Evolutionary conservation across 2,329 filamentous ascomycete genomes (phyloP).

Genomic region (Lachnellula cervina): DNA sequence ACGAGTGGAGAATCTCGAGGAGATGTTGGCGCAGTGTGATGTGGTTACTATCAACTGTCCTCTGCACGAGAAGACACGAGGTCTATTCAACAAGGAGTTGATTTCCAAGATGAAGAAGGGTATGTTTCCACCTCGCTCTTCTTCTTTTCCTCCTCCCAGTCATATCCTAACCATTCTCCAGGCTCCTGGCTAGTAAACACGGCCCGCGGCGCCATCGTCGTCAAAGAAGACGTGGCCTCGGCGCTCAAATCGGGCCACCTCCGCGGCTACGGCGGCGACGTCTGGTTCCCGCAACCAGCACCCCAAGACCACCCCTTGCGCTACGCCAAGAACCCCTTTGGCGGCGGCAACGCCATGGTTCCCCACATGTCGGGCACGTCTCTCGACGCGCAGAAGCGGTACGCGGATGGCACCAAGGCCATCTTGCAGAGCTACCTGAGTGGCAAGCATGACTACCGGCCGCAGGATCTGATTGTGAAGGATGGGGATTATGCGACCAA

Average conservation of each 20-base stretch:
- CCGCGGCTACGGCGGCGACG: slow-evolving; percentile 80
- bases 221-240: slow-evolving; percentile 97
- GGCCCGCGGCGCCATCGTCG: slow-evolving; percentile 95
- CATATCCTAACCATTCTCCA: slow-evolving; percentile 37
- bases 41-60: slow-evolving; percentile 99
- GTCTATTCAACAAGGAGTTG: slow-evolving; percentile 97
- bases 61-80: slow-evolving; percentile 94
- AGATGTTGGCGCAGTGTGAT: slow-evolving; percentile 90
- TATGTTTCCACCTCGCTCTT: slow-evolving; percentile 47
- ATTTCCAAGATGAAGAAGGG: slow-evolving; percentile 99
- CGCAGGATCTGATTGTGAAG: slow-evolving; percentile 86
- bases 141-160: slow-evolving; percentile 57
- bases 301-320: slow-evolving; percentile 90
- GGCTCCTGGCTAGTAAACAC: slow-evolving; percentile 98
- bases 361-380: slow-evolving; percentile 98
- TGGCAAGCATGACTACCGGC: slow-evolving; percentile 80
- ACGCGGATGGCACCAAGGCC: slow-evolving; percentile 79
- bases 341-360: slow-evolving; percentile 97
- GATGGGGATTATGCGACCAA: slow-evolving; percentile 91
- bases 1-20: slow-evolving; percentile 83
- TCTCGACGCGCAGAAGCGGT: slow-evolving; percentile 94
- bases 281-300: slow-evolving; percentile 92
- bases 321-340: slow-evolving; percentile 89
- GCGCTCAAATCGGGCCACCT: slow-evolving; percentile 90
- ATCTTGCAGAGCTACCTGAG: slow-evolving; percentile 90